Percentiles rank a stretch among this genome's conserved stretches.
Conservation (phyloP, 192 early-diverging fungal genomes). For the Gaertneriomyces sp. region DNA sequence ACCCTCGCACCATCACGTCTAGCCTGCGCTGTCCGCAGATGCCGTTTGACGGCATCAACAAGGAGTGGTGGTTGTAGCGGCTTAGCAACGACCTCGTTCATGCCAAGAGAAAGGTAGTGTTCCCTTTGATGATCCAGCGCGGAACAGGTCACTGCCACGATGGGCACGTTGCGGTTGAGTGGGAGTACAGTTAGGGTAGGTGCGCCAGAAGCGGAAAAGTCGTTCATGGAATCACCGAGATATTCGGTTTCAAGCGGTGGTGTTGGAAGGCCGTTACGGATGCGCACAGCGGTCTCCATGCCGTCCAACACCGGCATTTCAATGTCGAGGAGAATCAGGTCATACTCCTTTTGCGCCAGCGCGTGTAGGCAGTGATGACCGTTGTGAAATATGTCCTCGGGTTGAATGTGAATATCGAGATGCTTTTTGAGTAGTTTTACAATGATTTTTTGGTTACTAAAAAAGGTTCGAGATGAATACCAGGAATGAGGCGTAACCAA, state of each 20-base stretch:
- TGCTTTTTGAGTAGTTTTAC: conserved; percentile 49
- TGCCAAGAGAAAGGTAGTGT: conserved; percentile 52
- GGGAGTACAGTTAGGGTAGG: conserved; percentile 27
- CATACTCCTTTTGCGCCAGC: conserved; percentile 45
- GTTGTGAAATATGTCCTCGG: conserved; percentile 43
- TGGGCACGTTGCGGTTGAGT: conserved; percentile 54
- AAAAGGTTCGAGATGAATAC: background rate
- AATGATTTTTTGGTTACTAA: conserved; percentile 52
- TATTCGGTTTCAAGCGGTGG: background rate
- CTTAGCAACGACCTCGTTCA: conserved; percentile 33
- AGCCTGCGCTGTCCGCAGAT: background rate
- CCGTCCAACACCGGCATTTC: conserved; percentile 66
- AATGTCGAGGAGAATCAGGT: conserved; percentile 66
- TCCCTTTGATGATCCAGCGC: conserved; percentile 48
- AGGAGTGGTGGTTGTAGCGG: conserved; percentile 14
- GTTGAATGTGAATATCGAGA: conserved; percentile 42
- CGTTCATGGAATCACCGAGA: no score
- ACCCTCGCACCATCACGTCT: no score
- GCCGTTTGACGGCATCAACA: conserved; percentile 4
- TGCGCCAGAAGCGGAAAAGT: background rate
- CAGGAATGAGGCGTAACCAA: background rate
- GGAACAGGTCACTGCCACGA: conserved; percentile 65
- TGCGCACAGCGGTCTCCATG: conserved; percentile 55
- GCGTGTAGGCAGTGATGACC: conserved; percentile 50
- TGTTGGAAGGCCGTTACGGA: conserved; percentile 38